Base-by-base conservation (phyloP, 148 eudicot species). In the Arctostaphylos glauca region DNA sequence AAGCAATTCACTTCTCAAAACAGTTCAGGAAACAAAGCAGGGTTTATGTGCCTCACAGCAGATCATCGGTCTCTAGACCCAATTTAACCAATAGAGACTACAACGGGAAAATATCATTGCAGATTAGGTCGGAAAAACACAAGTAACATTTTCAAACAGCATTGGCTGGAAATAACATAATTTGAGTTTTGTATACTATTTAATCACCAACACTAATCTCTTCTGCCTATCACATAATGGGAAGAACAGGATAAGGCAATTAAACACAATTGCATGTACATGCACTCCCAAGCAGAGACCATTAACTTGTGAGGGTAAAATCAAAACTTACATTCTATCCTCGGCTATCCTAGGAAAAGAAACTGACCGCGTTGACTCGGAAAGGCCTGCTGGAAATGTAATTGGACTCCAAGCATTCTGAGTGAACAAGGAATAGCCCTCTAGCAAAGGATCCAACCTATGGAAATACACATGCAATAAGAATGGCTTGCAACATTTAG, bases 381-480 rank as follows among this genome's bases (percentile, higher is more conserved):
- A 96, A 96, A 81, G 98, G 98, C 83, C 98, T 89, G 90, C 98
- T 96, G 74, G 98, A 91, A 72, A 96, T 94, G 86, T 96, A 96
- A 89, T 92, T 91, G 41, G 98, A 88, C 86, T 96, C 98, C 59
- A 92, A 87, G 94, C 98, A 96, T 81, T 96, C 98, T 15, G 98
- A 96, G 84, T 96, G 98, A 83, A 96, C 97, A 82, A 96, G 98
- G 81, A 96, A 96, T 62, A 96, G 90, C 78, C 98, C 98, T 80
- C 98, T 93, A 54, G 98, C 98, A 89, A 92, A 96, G 66, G 96
- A 96, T 77, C 98, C 98, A 87, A 92, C 96, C 98, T 94, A 82
- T 9, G 25, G 82, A 78, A 67, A 13, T n/a, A 87, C 13, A 44
- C 38, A 4, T 9, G 9, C 46, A 73, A 72, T 43, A 79, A 64